A percentile compares a stretch with the other conserved stretches of the same genome.
Conservation (phyloP, 495 filamentous ascomycete genomes). For the Usnea hakonensis region DNA sequence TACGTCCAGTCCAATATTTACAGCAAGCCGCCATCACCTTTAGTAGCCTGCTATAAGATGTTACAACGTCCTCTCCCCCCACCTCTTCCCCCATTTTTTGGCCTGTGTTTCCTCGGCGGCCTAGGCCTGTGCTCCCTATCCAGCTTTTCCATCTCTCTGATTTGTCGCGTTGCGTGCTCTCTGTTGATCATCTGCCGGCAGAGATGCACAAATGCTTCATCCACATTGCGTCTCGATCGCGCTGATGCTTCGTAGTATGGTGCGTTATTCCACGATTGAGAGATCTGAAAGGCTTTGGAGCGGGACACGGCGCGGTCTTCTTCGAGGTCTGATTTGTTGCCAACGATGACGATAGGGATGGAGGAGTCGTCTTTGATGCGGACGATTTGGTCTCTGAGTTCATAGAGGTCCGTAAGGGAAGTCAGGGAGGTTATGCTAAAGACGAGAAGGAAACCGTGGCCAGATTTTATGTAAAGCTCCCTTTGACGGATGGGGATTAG, state of each 20-base stretch:
- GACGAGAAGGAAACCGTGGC: conserved; percentile 94
- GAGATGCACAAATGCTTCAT: conserved; percentile 90
- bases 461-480: conserved; percentile 94
- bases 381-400: conserved; percentile 90
- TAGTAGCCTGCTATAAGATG: conserved; percentile 5
- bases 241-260: conserved; percentile 96
- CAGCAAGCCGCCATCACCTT: not conserved
- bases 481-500: conserved; percentile 7
- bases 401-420: conserved; percentile 77
- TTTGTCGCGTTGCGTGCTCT: conserved; percentile 45
- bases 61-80: not conserved
- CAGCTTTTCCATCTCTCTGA: conserved; percentile 37
- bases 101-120: not conserved
- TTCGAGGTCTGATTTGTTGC: conserved; percentile 94
- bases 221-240: conserved; percentile 76
- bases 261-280: conserved; percentile 78
- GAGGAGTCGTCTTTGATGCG: conserved; percentile 92
- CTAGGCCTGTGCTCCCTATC: conserved; percentile 24
- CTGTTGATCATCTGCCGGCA: conserved; percentile 84
- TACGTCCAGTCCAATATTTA: not conserved
- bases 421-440: conserved; percentile 90
- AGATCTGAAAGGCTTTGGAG: conserved; percentile 74
- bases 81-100: not conserved
- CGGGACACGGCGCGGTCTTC: conserved; percentile 81
- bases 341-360: conserved; percentile 90